A percentile compares a stretch with the other conserved stretches of the same genome.
Conservation (phyloP, 2,329 filamentous ascomycete species). For the Tolypocladium sp. region DNA sequence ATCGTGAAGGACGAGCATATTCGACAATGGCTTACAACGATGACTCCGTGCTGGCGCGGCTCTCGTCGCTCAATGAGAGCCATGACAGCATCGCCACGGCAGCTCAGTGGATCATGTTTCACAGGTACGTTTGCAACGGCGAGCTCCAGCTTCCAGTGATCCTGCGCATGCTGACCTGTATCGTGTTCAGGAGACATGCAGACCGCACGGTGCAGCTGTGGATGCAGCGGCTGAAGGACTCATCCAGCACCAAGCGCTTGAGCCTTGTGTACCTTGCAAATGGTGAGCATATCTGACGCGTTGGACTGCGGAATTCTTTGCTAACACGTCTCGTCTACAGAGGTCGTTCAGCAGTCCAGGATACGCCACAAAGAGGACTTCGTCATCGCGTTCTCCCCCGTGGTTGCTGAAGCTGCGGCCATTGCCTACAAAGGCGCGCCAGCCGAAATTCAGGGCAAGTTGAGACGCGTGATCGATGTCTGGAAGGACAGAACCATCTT, state of each 20-base stretch:
- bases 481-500: slow-evolving; percentile 88
- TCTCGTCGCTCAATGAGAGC: slow-evolving; percentile 91
- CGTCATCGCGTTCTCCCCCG: slow-evolving; percentile 78
- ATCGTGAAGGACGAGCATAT: not conserved
- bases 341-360: slow-evolving; percentile 94
- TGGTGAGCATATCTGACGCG: slow-evolving; percentile 40
- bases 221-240: slow-evolving; percentile 83
- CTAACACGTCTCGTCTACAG: slow-evolving; percentile 33
- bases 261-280: slow-evolving; percentile 94
- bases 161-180: slow-evolving; percentile 1
- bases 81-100: slow-evolving; percentile 95
- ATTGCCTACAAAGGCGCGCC: slow-evolving; percentile 86
- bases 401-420: slow-evolving; percentile 84
- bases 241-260: slow-evolving; percentile 73
- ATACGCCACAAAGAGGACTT: slow-evolving; percentile 90
- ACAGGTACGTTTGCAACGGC: slow-evolving; percentile 53
- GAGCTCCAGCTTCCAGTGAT: too few species aligned
- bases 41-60: slow-evolving; percentile 88
- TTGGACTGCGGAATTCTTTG: not conserved
- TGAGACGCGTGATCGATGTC: slow-evolving; percentile 84
- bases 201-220: slow-evolving; percentile 87
- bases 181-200: slow-evolving; percentile 64
- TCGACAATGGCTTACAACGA: slow-evolving; percentile 81
- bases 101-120: slow-evolving; percentile 99
- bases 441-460: slow-evolving; percentile 76